Conservation (phyloP, 1,139 yeast genomes). For the Pichia sp. region DNA sequence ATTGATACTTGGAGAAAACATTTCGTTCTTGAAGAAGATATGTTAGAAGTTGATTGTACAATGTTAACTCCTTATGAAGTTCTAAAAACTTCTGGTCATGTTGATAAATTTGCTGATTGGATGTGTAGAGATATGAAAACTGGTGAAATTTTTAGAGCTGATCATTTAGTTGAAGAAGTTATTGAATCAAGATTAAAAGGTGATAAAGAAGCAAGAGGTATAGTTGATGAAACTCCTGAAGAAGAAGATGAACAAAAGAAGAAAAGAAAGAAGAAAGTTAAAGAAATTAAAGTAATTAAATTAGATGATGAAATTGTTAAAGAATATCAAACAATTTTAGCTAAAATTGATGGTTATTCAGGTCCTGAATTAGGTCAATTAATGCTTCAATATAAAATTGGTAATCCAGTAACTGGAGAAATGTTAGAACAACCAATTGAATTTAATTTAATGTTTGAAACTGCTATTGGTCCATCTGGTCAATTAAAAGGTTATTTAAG, state of each 20-base stretch:
- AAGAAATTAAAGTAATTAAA: slow-evolving; percentile 85
- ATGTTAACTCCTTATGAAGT: slow-evolving; percentile 98
- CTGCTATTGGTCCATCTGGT: slow-evolving; percentile 99
- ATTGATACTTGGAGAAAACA: slow-evolving; percentile 97
- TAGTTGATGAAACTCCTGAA: slow-evolving; percentile 51
- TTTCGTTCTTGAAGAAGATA: slow-evolving; percentile 94
- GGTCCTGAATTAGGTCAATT: slow-evolving; percentile 90
- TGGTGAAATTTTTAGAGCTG: slow-evolving; percentile 98
- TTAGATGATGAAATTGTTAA: slow-evolving; percentile 71
- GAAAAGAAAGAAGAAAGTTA: slow-evolving; percentile 89
- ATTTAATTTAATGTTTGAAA: slow-evolving; percentile 98
- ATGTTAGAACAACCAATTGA: slow-evolving; percentile 84
- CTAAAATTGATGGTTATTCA: slow-evolving; percentile 91
- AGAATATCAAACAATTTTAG: slow-evolving; percentile 82
- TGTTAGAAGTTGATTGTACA: slow-evolving; percentile 97
- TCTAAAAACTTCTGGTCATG: slow-evolving; percentile 97
- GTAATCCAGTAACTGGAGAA: slow-evolving; percentile 87
- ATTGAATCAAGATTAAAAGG: slow-evolving; percentile 94
- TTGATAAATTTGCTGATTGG: slow-evolving; percentile 98
- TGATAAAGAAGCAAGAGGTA: slow-evolving; percentile 91
- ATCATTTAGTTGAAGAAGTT: slow-evolving; percentile 96
- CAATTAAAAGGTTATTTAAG: slow-evolving; percentile 90
- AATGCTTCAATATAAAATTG: slow-evolving; percentile 72
- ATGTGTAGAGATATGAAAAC: slow-evolving; percentile 95
- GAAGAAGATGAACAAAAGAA: slow-evolving; percentile 55